These are phyloP conservation scores for Exserohilum rostratum DNA, from an alignment of 2,329 filamentous ascomycete genomes.

Conservation along the genomic window DNA sequence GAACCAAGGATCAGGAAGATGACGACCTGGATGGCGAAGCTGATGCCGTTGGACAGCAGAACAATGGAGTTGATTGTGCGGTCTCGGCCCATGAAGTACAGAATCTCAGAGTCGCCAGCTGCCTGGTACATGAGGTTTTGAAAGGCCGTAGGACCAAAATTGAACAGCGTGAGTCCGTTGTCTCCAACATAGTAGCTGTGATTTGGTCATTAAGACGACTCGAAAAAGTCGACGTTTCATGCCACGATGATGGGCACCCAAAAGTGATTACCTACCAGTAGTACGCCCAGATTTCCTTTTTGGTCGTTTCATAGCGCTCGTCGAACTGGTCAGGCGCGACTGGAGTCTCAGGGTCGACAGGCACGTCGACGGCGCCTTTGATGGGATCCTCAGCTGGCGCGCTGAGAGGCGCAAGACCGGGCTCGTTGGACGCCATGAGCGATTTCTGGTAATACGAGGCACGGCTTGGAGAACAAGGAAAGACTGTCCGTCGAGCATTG, in stretches of 20 bases:
- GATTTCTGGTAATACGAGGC: background rate
- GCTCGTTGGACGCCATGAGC: constrained; percentile 29
- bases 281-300: constrained; percentile 63
- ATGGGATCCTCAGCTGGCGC: constrained; percentile 27
- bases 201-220: constrained; percentile 5
- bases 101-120: constrained; percentile 58
- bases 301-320: constrained; percentile 58
- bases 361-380: constrained; percentile 27
- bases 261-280: constrained; percentile 50
- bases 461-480: background rate
- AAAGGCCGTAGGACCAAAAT: constrained; percentile 56
- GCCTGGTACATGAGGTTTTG: constrained; percentile 69
- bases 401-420: constrained; percentile 29
- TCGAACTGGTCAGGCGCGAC: constrained; percentile 63
- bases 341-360: constrained; percentile 47
- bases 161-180: constrained; percentile 66
- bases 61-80: constrained; percentile 54
- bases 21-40: constrained; percentile 69
- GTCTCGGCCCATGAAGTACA: constrained; percentile 62
- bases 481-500: background rate
- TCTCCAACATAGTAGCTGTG: constrained; percentile 68
- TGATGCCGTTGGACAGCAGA: constrained; percentile 69
- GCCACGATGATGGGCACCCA: background rate
- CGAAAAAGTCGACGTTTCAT: background rate
- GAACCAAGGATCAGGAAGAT: constrained; percentile 61